Percentiles rank a stretch among this genome's conserved stretches.
These are phyloP conservation scores for Cryphonectria carpinicola DNA, from an alignment of 2,329 filamentous ascomycete genomes.

Conservation along the genomic window DNA sequence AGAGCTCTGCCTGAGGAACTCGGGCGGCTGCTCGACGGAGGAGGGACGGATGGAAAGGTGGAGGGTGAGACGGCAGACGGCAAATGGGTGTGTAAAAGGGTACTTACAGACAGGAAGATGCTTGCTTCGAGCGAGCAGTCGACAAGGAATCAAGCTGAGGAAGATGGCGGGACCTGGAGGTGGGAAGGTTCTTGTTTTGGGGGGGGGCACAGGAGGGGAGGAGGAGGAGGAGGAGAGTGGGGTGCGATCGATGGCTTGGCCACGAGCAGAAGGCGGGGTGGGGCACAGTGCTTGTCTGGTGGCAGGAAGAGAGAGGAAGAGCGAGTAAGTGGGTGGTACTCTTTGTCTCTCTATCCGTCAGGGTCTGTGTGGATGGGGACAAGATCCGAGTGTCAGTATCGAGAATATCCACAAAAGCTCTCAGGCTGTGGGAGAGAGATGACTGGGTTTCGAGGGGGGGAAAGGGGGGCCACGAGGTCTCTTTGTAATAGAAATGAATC, in stretches of 20 bases:
- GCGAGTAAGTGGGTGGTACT: neutral
- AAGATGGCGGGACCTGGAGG: slow-evolving; percentile 2
- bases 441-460: neutral
- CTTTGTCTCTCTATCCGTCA: neutral
- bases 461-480: neutral
- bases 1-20: neutral
- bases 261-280: slow-evolving; percentile 18
- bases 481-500: neutral
- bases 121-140: slow-evolving; percentile 4
- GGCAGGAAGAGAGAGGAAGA: slow-evolving; percentile 5
- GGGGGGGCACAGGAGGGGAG: neutral
- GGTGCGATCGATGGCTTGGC: slow-evolving; percentile 6
- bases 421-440: neutral
- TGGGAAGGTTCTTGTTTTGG: neutral
- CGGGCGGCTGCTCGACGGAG: neutral
- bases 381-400: slow-evolving; percentile 6
- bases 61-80: neutral
- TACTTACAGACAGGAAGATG: slow-evolving; percentile 8
- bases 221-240: slow-evolving; percentile 2
- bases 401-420: neutral
- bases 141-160: slow-evolving; percentile 12
- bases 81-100: slow-evolving; percentile 1
- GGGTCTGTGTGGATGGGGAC: neutral
- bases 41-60: neutral
- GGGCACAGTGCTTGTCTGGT: slow-evolving; percentile 10